Evolutionary conservation across 805 yeast genomes (phyloP), one percentile per base, ranked within the genome.

Genomic region (Jamesozyma jinghongensis): DNA sequence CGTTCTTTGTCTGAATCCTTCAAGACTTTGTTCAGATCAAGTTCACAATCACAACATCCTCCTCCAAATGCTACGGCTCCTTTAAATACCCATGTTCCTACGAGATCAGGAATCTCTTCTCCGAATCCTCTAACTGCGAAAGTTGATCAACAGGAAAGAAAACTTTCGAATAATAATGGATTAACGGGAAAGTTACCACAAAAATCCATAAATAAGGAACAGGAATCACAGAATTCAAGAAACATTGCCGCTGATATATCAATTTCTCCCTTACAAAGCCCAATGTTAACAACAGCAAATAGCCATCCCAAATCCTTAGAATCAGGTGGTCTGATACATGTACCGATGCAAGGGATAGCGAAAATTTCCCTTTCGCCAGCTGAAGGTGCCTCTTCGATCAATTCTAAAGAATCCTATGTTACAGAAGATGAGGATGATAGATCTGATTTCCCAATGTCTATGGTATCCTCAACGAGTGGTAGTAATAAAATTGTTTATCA

Each of bases 1-100:
- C 52, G 52, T 32, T 55, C 61, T 1, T 32, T 57, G 4, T 53
- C 62, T 5, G 52, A 47, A 32, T 55, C 61, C 3, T 37, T 57
- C 8, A 55, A 54, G 34, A 54, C 50, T n/a, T 43, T 57, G 14
- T 57, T 57, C 30, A 51, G 47, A 36, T 28, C 43, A 22, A 10
- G 14, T 7, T 28, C 31, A 5, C 31, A 28, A 28, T n/a, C 31
- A 30, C 18, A 16, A 4, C 32, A 5, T 12, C 18, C 31, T 28
- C 5, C 14, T 28, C 31, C 14, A 28, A 6, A 13, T 28, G 31
- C n/a, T n/a, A 11, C 27, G n/a, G n/a, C n/a, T n/a, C n/a, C n/a
- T n/a, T n/a, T n/a, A n/a, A n/a, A n/a, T n/a, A n/a, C n/a, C n/a
- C n/a, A n/a, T n/a, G n/a, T n/a, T n/a, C n/a, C n/a, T n/a, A n/a